A percentile compares a stretch with the other conserved stretches of the same genome.
These are phyloP conservation scores for Hysterangium stoloniferum DNA, from an alignment of 768 basidiomycete species.

Conservation along the genomic window DNA sequence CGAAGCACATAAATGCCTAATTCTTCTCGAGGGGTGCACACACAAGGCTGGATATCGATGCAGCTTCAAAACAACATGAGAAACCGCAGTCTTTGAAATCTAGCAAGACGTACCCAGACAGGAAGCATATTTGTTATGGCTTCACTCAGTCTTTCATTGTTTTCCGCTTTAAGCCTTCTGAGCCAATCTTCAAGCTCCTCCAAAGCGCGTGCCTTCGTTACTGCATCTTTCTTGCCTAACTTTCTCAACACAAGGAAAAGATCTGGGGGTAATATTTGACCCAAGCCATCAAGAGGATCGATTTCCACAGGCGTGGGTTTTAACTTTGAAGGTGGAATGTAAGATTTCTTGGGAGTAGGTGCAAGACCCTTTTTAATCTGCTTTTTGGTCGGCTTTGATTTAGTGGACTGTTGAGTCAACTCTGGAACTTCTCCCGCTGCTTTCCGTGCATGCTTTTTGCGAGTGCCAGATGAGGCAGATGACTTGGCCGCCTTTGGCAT, in stretches of 20 bases:
- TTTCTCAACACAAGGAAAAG: constrained; percentile 74
- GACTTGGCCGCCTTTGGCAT: constrained; percentile 53
- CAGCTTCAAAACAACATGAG: constrained; percentile 37
- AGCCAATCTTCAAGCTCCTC: constrained; percentile 80
- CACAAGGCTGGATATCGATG: constrained; percentile 83
- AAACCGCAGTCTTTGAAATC: not conserved
- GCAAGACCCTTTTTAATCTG: constrained; percentile 40
- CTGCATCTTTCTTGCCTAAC: constrained; percentile 82
- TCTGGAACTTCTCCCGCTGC: constrained; percentile 32
- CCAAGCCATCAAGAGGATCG: constrained; percentile 83
- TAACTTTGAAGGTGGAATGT: constrained; percentile 68
- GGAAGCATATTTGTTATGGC: constrained; percentile 59
- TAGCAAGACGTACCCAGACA: constrained; percentile 71
- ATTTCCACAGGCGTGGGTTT: constrained; percentile 61
- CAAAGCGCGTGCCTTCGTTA: constrained; percentile 77
- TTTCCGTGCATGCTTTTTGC: constrained; percentile 90
- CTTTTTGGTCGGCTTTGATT: constrained; percentile 44
- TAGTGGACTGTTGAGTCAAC: constrained; percentile 19
- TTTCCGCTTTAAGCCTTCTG: constrained; percentile 38
- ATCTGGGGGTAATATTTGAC: constrained; percentile 70
- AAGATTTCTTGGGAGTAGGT: constrained; percentile 69
- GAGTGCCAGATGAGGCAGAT: constrained; percentile 76
- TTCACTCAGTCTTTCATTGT: constrained; percentile 35
- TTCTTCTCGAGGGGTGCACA: constrained; percentile 70
- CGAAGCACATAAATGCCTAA: constrained; percentile 52